phyloP scores from a whole-genome alignment of 352 stramenopile species.

The Phytopythium cucurbitacearum region DNA sequence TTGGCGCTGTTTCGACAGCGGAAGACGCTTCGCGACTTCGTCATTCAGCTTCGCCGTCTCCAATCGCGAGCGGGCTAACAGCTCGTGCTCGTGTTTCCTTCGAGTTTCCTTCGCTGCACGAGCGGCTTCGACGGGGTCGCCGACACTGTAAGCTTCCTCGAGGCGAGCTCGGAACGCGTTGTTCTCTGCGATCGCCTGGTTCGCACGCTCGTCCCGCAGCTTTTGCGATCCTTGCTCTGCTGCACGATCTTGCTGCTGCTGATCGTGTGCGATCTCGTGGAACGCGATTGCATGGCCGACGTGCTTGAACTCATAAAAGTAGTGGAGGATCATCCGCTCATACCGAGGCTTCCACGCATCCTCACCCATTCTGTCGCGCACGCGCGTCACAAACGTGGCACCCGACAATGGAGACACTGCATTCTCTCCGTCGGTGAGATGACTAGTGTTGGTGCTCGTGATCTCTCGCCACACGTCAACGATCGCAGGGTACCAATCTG shows the following conservation, averaged over 20 bases:
- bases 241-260: constrained; percentile 6
- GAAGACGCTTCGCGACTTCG: constrained; percentile 6
- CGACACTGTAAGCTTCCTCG: constrained; percentile 22
- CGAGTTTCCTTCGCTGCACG: constrained; percentile 8
- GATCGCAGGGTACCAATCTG: constrained; percentile 48
- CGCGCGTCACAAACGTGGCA: constrained; percentile 39
- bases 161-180: constrained; percentile 30
- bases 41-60: constrained; percentile 18
- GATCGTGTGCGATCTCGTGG: constrained; percentile 13
- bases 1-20: constrained; percentile 11
- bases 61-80: constrained; percentile 13
- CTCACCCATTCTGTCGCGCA: constrained; percentile 24
- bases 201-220: constrained; percentile 23
- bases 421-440: background rate
- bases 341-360: constrained; percentile 46
- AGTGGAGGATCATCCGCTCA: constrained; percentile 46
- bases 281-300: constrained; percentile 42
- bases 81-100: constrained; percentile 11
- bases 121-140: constrained; percentile 6
- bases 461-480: constrained; percentile 41
- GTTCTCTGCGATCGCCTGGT: constrained; percentile 29
- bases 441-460: background rate
- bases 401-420: constrained; percentile 10
- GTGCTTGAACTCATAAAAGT: constrained; percentile 76
- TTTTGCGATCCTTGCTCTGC: constrained; percentile 4